Evolutionary conservation across 2,329 filamentous ascomycete genomes (phyloP).

Genomic region (Fusarium austroafricanum): DNA sequence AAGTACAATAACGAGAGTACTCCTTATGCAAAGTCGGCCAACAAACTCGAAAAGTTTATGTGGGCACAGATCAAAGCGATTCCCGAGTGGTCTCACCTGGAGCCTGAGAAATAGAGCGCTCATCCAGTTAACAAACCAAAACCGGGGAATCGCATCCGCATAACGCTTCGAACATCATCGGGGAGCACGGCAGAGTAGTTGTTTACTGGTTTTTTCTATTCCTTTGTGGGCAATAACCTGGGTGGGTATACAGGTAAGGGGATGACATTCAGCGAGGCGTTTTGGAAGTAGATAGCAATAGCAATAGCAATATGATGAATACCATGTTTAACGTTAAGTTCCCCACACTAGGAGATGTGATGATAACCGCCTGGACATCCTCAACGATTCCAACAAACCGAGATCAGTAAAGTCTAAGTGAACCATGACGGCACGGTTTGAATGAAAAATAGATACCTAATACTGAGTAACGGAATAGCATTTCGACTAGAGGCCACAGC

Average conservation of each 20-base stretch:
- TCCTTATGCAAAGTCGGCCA: slow-evolving; percentile 93
- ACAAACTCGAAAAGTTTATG: slow-evolving; percentile 94
- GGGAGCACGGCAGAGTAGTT: neutral
- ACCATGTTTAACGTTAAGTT: neutral
- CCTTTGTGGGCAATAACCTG: neutral
- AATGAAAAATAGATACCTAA: too few species aligned
- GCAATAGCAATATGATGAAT: slow-evolving; percentile 12
- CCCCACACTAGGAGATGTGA: too few species aligned
- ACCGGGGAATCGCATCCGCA: slow-evolving; percentile 17
- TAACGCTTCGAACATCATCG: slow-evolving; percentile 7
- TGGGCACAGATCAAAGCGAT: slow-evolving; percentile 92
- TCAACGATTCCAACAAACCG: too few species aligned
- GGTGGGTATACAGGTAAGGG: neutral
- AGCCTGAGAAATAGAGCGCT: slow-evolving; percentile 58
- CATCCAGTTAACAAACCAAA: slow-evolving; percentile 23
- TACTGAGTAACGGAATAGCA: too few species aligned
- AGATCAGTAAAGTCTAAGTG: too few species aligned
- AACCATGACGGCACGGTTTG: too few species aligned
- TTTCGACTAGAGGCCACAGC: too few species aligned
- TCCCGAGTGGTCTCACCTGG: slow-evolving; percentile 85
- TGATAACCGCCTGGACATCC: too few species aligned
- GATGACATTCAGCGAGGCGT: slow-evolving; percentile 37
- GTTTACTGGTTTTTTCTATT: neutral
- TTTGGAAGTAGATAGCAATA: slow-evolving; percentile 10
- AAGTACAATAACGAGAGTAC: slow-evolving; percentile 97